Evolutionary conservation across 805 yeast species (phyloP).

Genomic region (Pichia occidentalis): DNA sequence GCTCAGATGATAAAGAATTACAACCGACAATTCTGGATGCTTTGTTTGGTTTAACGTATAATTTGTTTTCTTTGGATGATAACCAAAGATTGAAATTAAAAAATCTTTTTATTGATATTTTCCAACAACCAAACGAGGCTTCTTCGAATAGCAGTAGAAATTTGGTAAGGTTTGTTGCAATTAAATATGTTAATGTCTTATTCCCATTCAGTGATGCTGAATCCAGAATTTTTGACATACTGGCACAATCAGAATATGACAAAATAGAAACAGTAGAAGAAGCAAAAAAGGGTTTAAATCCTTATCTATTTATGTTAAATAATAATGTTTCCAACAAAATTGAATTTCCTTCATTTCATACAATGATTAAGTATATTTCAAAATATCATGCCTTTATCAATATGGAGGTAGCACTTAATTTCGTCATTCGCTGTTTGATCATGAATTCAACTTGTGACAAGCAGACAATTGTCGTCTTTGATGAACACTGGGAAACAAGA

Average conservation of each 20-base stretch:
- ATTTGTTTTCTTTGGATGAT: slow-evolving; percentile 35
- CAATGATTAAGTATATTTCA: slow-evolving; percentile 30
- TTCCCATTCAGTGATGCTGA: slow-evolving; percentile 62
- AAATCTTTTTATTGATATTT: slow-evolving; percentile 22
- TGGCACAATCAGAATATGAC: slow-evolving; percentile 49
- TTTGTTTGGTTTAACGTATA: slow-evolving; percentile 50
- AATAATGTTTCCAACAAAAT: slow-evolving; percentile 23
- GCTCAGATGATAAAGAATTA: slow-evolving; percentile 55
- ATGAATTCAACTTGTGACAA: slow-evolving; percentile 55
- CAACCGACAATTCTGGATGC: slow-evolving; percentile 67
- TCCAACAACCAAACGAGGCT: slow-evolving; percentile 26
- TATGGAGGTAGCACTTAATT: slow-evolving; percentile 39
- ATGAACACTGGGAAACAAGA: slow-evolving; percentile 68
- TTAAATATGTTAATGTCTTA: slow-evolving; percentile 57
- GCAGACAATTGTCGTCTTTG: slow-evolving; percentile 52
- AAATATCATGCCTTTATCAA: slow-evolving; percentile 19
- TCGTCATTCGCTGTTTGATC: slow-evolving; percentile 51
- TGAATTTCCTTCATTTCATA: slow-evolving; percentile 50
- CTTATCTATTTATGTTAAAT: slow-evolving; percentile 38
- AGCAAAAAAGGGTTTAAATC: slow-evolving; percentile 72
- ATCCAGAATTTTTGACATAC: slow-evolving; percentile 59
- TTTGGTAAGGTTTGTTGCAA: slow-evolving; percentile 53
- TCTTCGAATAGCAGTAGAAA: background rate
- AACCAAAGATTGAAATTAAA: slow-evolving; percentile 39
- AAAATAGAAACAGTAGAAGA: slow-evolving; percentile 75